A percentile compares a stretch with the other conserved stretches of the same genome.
These are phyloP conservation scores for Cichorium intybus DNA, from an alignment of 140 eudicot genomes.

Conservation along the genomic window DNA sequence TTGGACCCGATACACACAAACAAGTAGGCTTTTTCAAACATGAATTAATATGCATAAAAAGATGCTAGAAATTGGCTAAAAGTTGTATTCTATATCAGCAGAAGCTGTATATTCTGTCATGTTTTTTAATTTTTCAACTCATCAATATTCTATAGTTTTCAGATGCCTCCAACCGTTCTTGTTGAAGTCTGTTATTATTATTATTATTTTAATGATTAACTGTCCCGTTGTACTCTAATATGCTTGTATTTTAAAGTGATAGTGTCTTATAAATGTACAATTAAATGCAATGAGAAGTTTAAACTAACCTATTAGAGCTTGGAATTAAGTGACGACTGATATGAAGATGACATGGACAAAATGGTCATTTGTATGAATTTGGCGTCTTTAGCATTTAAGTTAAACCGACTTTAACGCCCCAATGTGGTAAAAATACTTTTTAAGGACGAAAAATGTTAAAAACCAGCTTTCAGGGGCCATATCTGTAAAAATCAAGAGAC, in stretches of 20 bases:
- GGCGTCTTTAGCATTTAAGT: neutral
- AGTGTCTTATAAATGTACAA: neutral
- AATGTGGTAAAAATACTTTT: neutral
- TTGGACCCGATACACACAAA: conserved; percentile 3
- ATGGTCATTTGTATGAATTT: neutral
- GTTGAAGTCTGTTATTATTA: neutral
- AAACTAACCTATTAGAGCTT: neutral
- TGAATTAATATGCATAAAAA: conserved; percentile 8
- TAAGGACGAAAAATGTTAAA: neutral
- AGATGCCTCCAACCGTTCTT: neutral
- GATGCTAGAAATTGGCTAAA: neutral
- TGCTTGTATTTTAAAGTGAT: neutral
- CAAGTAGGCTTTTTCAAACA: neutral
- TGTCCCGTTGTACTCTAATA: neutral
- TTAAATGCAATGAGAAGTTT: neutral
- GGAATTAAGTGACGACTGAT: neutral
- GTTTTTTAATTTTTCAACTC: neutral
- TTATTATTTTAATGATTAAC: neutral
- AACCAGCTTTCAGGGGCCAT: neutral
- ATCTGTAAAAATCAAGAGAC: neutral
- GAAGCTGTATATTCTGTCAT: too few species aligned
- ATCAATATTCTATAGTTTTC: conserved; percentile 2
- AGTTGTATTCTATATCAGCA: conserved; percentile 27
- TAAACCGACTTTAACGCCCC: neutral
- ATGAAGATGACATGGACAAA: neutral